phyloP scores from a whole-genome alignment of 495 filamentous ascomycete species.

The Daldinia loculata region DNA sequence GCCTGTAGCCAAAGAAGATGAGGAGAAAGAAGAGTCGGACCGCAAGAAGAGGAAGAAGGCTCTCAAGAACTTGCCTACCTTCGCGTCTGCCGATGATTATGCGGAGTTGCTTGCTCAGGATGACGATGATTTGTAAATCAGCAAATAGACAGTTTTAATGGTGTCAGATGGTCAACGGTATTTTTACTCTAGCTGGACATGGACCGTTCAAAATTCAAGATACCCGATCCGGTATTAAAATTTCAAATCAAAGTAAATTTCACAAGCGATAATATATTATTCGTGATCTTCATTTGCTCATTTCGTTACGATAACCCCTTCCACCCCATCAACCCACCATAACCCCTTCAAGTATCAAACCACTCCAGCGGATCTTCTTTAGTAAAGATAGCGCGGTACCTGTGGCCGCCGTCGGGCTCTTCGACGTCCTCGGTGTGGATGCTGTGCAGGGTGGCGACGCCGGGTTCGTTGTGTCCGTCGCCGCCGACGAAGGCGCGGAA shows the following conservation, averaged over 20 bases:
- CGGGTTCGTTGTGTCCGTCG: slow-evolving; percentile 53
- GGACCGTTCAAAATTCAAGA: slow-evolving; percentile 28
- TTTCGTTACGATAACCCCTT: background rate
- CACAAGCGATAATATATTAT: slow-evolving; percentile 4
- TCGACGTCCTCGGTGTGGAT: slow-evolving; percentile 63
- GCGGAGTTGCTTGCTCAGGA: slow-evolving; percentile 77
- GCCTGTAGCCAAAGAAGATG: slow-evolving; percentile 33
- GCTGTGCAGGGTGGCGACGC: slow-evolving; percentile 59
- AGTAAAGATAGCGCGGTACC: slow-evolving; percentile 61
- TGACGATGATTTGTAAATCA: slow-evolving; percentile 40
- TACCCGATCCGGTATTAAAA: slow-evolving; percentile 27
- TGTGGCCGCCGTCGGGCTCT: slow-evolving; percentile 53
- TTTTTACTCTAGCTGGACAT: slow-evolving; percentile 7
- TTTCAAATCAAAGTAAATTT: background rate
- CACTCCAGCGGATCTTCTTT: slow-evolving; percentile 63
- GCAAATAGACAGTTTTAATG: background rate
- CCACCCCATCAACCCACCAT: background rate
- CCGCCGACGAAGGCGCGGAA: slow-evolving; percentile 62
- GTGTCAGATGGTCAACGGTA: background rate
- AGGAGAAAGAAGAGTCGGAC: slow-evolving; percentile 49
- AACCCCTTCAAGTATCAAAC: slow-evolving; percentile 60
- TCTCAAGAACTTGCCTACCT: slow-evolving; percentile 87
- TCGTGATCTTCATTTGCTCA: slow-evolving; percentile 2
- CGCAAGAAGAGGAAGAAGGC: slow-evolving; percentile 76
- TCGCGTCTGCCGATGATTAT: slow-evolving; percentile 93